Conservation (phyloP, 352 stramenopile species). For the Pythium dissimile region DNA sequence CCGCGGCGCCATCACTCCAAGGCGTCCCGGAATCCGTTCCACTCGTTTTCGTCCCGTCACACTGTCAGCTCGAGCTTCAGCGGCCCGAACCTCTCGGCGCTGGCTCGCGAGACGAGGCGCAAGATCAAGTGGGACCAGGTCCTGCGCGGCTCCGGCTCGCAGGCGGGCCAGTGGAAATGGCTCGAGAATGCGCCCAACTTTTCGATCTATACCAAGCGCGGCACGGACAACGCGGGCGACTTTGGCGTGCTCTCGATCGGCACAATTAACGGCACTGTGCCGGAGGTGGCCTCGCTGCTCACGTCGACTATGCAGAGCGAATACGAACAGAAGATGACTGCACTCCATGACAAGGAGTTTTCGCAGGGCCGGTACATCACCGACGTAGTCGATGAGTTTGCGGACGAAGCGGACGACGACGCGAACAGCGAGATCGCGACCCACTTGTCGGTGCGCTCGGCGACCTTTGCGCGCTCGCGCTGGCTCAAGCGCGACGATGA, state of each 20-base stretch:
- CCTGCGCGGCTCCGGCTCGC: background rate
- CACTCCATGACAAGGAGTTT: constrained; percentile 18
- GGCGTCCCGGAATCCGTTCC: background rate
- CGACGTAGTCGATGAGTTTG: background rate
- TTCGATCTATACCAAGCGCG: constrained; percentile 13
- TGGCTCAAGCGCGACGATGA: constrained; percentile 19
- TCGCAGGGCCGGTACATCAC: constrained; percentile 3
- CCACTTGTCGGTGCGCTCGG: constrained; percentile 10
- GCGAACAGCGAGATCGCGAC: background rate
- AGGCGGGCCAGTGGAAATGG: constrained; percentile 17
- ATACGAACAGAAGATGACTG: constrained; percentile 14
- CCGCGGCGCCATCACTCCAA: background rate
- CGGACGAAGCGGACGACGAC: background rate
- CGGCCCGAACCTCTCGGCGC: background rate
- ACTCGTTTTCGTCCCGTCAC: background rate
- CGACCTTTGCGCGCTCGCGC: constrained; percentile 3
- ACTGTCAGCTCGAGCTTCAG: constrained; percentile 1
- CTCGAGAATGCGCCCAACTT: constrained; percentile 13
- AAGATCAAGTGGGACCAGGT: constrained; percentile 18
- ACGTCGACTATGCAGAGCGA: background rate
- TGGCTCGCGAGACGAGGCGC: constrained; percentile 13
- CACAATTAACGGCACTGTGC: constrained; percentile 2
- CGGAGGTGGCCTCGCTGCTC: constrained; percentile 14
- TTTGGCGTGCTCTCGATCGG: constrained; percentile 15
- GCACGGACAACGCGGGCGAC: background rate